Evolutionary conservation across 2,329 filamentous ascomycete genomes (phyloP), one percentile per base, ranked within the genome.

Genomic region (Aspergillus sp.): DNA sequence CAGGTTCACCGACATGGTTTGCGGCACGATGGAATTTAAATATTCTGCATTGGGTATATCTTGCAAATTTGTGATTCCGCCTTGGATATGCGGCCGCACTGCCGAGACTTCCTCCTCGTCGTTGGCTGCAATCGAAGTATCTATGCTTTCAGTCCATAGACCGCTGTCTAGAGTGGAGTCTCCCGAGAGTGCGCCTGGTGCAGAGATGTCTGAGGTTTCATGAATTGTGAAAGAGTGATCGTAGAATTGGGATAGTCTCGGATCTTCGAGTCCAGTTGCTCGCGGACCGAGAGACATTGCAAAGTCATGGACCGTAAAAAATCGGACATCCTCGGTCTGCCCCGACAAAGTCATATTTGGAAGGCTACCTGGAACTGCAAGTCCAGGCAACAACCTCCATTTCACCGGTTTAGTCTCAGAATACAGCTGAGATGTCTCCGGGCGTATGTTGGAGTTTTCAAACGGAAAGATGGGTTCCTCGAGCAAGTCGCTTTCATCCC

Each of bases 1-100:
- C 6, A 96, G 73, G 70, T 92, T 91, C 24, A 93, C 84, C 0
- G 91, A 92, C 70, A 93, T 85, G 0, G 91, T 96, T 69, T 92
- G 89, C 0, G 92, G 93, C 31, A 82, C 79, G 47, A 96, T 88
- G 0, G 83, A 83, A 9, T 80, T 70, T 6, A 96, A 79, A 65
- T 89, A 84, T 2, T 71, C 69, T 0, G 90, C 87, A 19, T 80
- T 82, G 0, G 93, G 93, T 9, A 97, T 79, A 59, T 88, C 84
- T 52, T 83, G 82, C 14, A 97, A 78, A 66, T 91, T 80, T 31
- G 79, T 86, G 41, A 92, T 73, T 37, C 78, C 76, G 14, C 73
- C 78, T 68, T 62, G 77, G 62, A 69, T 78, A 65, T 73, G 68
- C 23, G 68, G 57, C 31, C 49, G 52, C 11, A 58, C 49, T 39